These are phyloP conservation scores for Choanephora cucurbitarum DNA, from an alignment of 371 early-diverging fungal genomes.

Conservation along the genomic window DNA sequence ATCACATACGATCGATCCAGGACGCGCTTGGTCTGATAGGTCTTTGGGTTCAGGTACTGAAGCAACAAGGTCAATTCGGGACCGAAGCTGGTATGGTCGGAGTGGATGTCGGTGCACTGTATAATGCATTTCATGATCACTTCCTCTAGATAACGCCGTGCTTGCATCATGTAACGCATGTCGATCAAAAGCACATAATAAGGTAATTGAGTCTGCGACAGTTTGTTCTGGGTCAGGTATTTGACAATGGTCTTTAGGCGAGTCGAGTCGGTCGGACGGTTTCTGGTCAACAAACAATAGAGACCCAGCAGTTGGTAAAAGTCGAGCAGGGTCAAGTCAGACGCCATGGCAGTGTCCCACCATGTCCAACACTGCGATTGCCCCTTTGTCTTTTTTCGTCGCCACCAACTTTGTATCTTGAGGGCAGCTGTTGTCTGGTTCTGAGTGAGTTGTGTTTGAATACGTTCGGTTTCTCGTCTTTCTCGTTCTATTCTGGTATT, in stretches of 20 bases:
- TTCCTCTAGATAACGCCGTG: slow-evolving; percentile 23
- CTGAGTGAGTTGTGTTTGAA: slow-evolving; percentile 14
- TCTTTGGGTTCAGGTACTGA: slow-evolving; percentile 53
- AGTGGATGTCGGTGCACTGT: slow-evolving; percentile 13
- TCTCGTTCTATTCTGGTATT: slow-evolving; percentile 37
- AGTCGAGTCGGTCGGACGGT: neutral
- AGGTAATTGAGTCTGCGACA: slow-evolving; percentile 18
- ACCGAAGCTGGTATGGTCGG: slow-evolving; percentile 36
- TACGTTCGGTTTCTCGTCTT: slow-evolving; percentile 39
- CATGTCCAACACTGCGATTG: slow-evolving; percentile 19
- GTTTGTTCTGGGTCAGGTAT: slow-evolving; percentile 21
- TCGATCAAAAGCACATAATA: slow-evolving; percentile 38
- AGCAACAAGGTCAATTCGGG: slow-evolving; percentile 54
- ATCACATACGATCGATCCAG: slow-evolving; percentile 20
- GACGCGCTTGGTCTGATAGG: slow-evolving; percentile 32
- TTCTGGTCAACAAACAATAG: slow-evolving; percentile 24
- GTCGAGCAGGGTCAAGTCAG: slow-evolving; percentile 14
- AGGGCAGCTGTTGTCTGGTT: slow-evolving; percentile 25
- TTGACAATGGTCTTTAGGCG: slow-evolving; percentile 20
- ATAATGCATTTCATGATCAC: slow-evolving; percentile 32
- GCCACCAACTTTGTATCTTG: slow-evolving; percentile 41
- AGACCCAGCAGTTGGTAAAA: slow-evolving; percentile 28
- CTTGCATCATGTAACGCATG: slow-evolving; percentile 21
- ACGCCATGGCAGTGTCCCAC: slow-evolving; percentile 26
- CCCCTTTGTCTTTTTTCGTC: slow-evolving; percentile 9